phyloP scores from a whole-genome alignment of 2,329 filamentous ascomycete species.

The Sclerotiophoma versabilis region DNA sequence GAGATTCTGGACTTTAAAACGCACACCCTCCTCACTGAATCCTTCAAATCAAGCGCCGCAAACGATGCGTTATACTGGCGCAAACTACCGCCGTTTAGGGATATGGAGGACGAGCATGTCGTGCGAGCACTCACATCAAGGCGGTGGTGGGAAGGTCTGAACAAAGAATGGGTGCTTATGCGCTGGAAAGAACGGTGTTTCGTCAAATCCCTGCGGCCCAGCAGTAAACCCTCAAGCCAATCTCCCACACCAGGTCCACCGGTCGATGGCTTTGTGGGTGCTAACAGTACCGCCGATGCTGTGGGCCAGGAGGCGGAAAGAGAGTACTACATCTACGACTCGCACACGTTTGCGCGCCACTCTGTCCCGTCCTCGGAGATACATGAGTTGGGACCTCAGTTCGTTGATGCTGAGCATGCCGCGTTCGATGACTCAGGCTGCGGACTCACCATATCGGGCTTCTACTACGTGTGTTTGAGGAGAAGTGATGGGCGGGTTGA shows the following conservation, averaged over 20 bases:
- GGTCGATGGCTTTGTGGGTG: not conserved
- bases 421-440: slow-evolving; percentile 46
- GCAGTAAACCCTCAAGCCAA: slow-evolving; percentile 6
- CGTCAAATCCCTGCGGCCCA: slow-evolving; percentile 45
- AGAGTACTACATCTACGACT: slow-evolving; percentile 5
- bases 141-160: slow-evolving; percentile 46
- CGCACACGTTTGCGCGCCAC: slow-evolving; percentile 8
- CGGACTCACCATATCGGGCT: slow-evolving; percentile 62
- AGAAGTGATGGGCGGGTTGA: slow-evolving; percentile 57
- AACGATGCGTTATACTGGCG: slow-evolving; percentile 59
- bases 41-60: slow-evolving; percentile 54
- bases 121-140: slow-evolving; percentile 54
- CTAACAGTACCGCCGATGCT: not conserved
- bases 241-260: slow-evolving; percentile 17
- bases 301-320: not conserved
- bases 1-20: slow-evolving; percentile 69
- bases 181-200: slow-evolving; percentile 64
- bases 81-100: slow-evolving; percentile 55
- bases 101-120: slow-evolving; percentile 50
- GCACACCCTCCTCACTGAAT: slow-evolving; percentile 60
- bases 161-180: slow-evolving; percentile 62
- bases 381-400: not conserved
- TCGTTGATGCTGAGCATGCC: slow-evolving; percentile 29
- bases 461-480: slow-evolving; percentile 61
- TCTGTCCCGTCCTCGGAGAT: not conserved